These are phyloP conservation scores for Salix viminalis DNA, from an alignment of 345 rosid species.

Conservation along the genomic window DNA sequence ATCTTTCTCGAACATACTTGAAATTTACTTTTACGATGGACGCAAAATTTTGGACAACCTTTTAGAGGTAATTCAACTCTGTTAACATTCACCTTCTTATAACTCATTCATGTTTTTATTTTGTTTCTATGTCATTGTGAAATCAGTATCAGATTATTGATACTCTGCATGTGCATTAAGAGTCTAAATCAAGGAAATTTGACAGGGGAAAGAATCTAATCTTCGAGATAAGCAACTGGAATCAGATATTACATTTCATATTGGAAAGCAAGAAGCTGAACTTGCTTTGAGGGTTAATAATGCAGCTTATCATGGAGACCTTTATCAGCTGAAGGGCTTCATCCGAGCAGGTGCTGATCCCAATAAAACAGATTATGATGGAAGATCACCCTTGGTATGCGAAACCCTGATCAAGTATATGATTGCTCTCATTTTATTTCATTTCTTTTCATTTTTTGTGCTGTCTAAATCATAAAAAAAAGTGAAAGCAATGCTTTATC, in stretches of 20 bases:
- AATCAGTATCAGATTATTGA: not conserved
- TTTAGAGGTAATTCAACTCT: slow-evolving; percentile 50
- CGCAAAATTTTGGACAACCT: slow-evolving; percentile 75
- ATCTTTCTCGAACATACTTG: slow-evolving; percentile 72
- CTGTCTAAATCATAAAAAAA: not conserved
- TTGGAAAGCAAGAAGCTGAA: slow-evolving; percentile 93
- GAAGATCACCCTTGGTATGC: slow-evolving; percentile 88
- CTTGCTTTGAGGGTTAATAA: slow-evolving; percentile 82
- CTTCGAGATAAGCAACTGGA: slow-evolving; percentile 69
- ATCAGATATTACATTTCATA: slow-evolving; percentile 77
- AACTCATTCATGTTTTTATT: not conserved
- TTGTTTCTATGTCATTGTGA: not conserved
- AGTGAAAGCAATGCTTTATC: not conserved
- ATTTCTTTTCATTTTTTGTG: not conserved
- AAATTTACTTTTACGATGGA: slow-evolving; percentile 88
- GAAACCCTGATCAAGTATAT: not conserved
- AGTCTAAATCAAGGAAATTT: slow-evolving; percentile 15
- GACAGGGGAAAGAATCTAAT: slow-evolving; percentile 67
- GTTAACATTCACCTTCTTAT: not conserved
- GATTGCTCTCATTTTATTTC: not conserved
- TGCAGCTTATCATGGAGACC: slow-evolving; percentile 82
- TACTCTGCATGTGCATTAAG: not conserved
- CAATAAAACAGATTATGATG: slow-evolving; percentile 84
- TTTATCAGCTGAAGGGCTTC: slow-evolving; percentile 67
- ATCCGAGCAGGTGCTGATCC: slow-evolving; percentile 87